Evolutionary conservation across 2,329 filamentous ascomycete species (phyloP).

Genomic region (Scortechinia acanthostroma): DNA sequence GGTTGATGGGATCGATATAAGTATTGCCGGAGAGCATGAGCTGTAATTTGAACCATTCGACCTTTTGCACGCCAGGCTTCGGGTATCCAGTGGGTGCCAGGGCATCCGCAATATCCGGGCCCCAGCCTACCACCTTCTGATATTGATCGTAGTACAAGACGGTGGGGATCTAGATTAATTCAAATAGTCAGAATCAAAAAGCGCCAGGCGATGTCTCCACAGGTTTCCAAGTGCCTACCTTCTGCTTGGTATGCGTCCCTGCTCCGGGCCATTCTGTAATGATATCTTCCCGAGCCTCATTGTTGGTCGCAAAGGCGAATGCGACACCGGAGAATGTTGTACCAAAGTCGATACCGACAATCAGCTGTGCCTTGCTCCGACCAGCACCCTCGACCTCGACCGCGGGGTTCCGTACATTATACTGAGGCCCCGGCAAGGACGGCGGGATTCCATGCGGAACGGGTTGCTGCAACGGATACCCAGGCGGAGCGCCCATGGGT

Average conservation of each 20-base stretch:
- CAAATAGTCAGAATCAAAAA: neutral
- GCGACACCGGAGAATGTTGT: constrained; percentile 97
- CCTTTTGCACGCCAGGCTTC: constrained; percentile 95
- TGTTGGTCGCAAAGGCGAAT: constrained; percentile 94
- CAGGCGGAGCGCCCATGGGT: neutral
- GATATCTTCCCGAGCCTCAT: constrained; percentile 95
- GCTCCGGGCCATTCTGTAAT: constrained; percentile 98
- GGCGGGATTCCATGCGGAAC: neutral
- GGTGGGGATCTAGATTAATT: constrained; percentile 72
- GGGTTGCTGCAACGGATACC: neutral
- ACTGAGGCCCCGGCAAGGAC: neutral
- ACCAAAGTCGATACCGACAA: constrained; percentile 98
- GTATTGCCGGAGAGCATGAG: constrained; percentile 98
- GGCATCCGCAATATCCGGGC: constrained; percentile 93
- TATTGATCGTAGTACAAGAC: constrained; percentile 99
- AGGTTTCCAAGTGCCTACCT: constrained; percentile 47
- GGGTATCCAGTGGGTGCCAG: constrained; percentile 94
- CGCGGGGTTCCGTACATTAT: constrained; percentile 29
- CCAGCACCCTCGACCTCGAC: constrained; percentile 81
- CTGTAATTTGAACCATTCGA: constrained; percentile 99
- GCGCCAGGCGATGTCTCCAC: neutral
- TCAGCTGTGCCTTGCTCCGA: constrained; percentile 90
- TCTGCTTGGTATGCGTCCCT: constrained; percentile 96
- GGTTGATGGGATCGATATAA: constrained; percentile 97
- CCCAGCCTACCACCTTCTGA: constrained; percentile 99